A percentile compares a stretch with the other conserved stretches of the same genome.
These are phyloP conservation scores for Pseudogymnoascus sp. DNA, from an alignment of 2,329 filamentous ascomycete species.

Conservation along the genomic window DNA sequence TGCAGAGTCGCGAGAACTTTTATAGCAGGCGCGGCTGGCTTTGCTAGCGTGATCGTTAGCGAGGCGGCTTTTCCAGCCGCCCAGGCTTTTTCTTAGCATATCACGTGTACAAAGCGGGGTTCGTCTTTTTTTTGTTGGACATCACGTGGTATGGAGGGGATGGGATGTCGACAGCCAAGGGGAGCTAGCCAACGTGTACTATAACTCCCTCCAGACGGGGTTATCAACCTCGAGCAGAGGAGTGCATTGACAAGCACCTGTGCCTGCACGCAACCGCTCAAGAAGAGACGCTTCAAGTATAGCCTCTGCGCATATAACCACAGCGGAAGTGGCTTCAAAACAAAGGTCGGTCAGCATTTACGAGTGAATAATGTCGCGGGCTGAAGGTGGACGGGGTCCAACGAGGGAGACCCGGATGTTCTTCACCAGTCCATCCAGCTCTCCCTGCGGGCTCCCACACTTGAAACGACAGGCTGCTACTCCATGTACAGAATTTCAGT, in stretches of 20 bases:
- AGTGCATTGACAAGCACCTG: constrained; percentile 3
- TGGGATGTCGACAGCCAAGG: constrained; percentile 1
- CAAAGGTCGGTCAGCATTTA: constrained; percentile 5
- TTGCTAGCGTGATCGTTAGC: neutral
- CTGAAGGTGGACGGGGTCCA: neutral
- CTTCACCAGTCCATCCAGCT: neutral
- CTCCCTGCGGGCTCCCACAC: neutral
- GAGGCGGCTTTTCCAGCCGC: neutral
- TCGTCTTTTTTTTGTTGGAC: neutral
- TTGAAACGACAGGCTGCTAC: neutral
- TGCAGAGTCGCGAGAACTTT: constrained; percentile 5
- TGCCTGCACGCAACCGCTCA: neutral
- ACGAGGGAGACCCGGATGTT: neutral
- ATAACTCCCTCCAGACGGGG: neutral
- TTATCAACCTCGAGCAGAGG: neutral
- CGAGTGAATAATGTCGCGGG: neutral
- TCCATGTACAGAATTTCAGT: neutral
- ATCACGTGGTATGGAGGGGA: constrained; percentile 1
- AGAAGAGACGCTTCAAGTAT: neutral
- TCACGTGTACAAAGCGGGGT: neutral
- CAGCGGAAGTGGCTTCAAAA: neutral
- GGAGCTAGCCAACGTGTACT: constrained; percentile 6
- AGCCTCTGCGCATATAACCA: neutral
- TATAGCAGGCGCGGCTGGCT: constrained; percentile 5
- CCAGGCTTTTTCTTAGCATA: neutral